A percentile compares a stretch with the other conserved stretches of the same genome.
Evolutionary conservation across 768 basidiomycete genomes (phyloP).

Genomic region (Fomitopsis serialis): DNA sequence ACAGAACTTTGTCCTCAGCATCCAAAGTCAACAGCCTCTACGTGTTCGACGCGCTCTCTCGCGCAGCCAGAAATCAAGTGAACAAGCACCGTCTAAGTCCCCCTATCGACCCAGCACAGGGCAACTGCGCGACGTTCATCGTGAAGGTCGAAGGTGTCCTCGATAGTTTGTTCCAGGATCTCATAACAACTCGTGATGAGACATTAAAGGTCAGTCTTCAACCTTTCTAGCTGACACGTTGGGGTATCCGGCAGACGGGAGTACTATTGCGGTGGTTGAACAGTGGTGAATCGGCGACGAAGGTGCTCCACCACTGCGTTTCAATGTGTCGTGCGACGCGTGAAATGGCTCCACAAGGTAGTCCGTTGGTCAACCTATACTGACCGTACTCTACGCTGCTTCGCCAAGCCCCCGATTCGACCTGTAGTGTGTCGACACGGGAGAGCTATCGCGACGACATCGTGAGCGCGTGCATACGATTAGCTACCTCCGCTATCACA

Average conservation of each 20-base stretch:
- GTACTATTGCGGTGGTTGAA: no score
- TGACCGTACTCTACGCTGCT: not conserved
- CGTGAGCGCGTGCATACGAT: conserved; percentile 2
- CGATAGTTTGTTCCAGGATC: conserved; percentile 85
- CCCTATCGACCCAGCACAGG: conserved; percentile 49
- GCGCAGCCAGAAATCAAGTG: conserved; percentile 67
- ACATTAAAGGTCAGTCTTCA: conserved; percentile 81
- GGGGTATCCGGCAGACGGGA: no score
- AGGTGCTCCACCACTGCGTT: no score
- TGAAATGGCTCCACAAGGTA: not conserved
- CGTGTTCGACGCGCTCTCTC: conserved; percentile 87
- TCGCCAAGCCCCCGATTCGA: not conserved
- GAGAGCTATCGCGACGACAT: not conserved
- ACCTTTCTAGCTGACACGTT: conserved; percentile 3
- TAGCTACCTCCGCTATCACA: conserved; percentile 8
- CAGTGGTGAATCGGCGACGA: no score
- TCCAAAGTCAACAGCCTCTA: conserved; percentile 88
- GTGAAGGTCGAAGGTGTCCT: conserved; percentile 87
- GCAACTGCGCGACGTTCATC: conserved; percentile 79
- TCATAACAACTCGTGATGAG: conserved; percentile 54
- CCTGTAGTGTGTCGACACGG: not conserved
- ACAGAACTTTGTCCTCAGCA: conserved; percentile 65
- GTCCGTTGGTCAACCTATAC: not conserved
- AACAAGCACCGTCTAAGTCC: conserved; percentile 59
- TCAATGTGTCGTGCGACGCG: no score